These are phyloP conservation scores for Suillus lakei DNA, from an alignment of 768 basidiomycete genomes.

Conservation along the genomic window DNA sequence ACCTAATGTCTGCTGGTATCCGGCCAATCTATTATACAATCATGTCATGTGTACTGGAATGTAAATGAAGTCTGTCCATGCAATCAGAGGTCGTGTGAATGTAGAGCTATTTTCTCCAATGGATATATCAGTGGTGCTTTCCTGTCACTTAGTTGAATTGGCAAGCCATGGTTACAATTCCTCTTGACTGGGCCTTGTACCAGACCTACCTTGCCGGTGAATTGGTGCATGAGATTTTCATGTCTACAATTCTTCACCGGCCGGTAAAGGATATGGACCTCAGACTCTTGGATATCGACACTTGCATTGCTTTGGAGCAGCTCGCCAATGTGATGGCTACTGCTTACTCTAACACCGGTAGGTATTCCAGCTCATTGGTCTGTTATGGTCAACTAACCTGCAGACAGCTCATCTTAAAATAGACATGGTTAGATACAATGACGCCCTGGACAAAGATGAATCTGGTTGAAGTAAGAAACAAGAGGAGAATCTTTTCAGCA, in stretches of 20 bases:
- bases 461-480: not conserved
- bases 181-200: not conserved
- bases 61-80: not conserved
- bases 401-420: not conserved
- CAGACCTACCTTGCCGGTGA: not conserved
- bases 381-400: not conserved
- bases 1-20: not conserved
- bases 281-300: not conserved
- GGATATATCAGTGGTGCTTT: not conserved
- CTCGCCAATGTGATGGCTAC: not conserved
- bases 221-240: not conserved
- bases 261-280: not conserved
- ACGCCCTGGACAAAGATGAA: not conserved
- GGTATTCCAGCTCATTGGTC: not conserved
- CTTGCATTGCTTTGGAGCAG: not conserved
- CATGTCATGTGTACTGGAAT: not conserved
- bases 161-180: not conserved
- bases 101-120: not conserved
- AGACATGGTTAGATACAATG: constrained; percentile 2
- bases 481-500: not conserved
- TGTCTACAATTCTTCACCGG: not conserved
- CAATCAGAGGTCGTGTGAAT: not conserved
- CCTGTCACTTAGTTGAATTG: not conserved
- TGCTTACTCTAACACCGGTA: not conserved
- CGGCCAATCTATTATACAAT: not conserved